Evolutionary conservation across 495 filamentous ascomycete species (phyloP).

Genomic region (Penicillium arizonense): DNA sequence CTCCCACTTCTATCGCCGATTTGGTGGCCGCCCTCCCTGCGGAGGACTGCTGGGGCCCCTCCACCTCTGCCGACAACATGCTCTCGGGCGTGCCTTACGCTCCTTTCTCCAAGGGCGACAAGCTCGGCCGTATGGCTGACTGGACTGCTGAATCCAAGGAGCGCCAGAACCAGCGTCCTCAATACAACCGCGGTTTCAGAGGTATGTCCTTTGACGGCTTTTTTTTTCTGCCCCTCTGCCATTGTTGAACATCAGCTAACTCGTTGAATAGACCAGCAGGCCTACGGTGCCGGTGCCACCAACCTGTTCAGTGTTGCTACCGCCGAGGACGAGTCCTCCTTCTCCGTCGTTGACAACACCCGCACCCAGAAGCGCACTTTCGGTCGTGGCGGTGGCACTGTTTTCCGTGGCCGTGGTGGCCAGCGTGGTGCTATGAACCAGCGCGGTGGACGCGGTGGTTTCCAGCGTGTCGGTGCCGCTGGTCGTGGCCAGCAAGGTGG

Average conservation of each 20-base stretch:
- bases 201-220: conserved; percentile 50
- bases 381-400: conserved; percentile 77
- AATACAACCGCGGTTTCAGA: conserved; percentile 89
- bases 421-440: conserved; percentile 52
- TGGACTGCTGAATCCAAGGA: conserved; percentile 97
- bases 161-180: conserved; percentile 72
- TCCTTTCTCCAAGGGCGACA: conserved; percentile 97
- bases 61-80: conserved; percentile 75
- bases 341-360: conserved; percentile 96
- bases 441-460: conserved; percentile 56
- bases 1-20: conserved; percentile 56
- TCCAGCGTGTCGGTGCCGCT: conserved; percentile 64
- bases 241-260: conserved; percentile 1
- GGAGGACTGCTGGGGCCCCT: conserved; percentile 82
- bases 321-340: conserved; percentile 93
- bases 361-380: conserved; percentile 84
- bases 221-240: conserved; percentile 10
- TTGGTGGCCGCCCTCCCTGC: conserved; percentile 59
- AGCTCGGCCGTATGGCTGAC: conserved; percentile 97
- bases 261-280: conserved; percentile 76
- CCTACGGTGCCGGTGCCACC: conserved; percentile 87
- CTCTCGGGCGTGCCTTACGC: conserved; percentile 94
- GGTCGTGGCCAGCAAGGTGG: conserved; percentile 63
- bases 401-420: conserved; percentile 85
- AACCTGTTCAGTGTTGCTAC: conserved; percentile 84